phyloP scores from a whole-genome alignment of 805 yeast species.

The Teunomyces cretensis region DNA sequence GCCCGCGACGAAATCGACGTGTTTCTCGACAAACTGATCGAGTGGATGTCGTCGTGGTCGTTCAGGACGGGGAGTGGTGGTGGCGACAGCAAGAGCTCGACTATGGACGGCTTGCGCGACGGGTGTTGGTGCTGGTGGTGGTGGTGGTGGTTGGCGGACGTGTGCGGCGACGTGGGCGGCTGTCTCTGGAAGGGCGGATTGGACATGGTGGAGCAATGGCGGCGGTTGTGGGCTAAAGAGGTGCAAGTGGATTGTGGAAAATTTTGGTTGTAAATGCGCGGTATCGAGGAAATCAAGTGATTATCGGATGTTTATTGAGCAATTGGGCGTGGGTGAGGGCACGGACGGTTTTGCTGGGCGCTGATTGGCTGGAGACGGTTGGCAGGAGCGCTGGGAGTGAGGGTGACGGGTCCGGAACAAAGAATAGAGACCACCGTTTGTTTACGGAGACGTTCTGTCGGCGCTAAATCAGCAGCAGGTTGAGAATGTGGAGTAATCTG shows the following conservation, averaged over 20 bases:
- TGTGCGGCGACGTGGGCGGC: slow-evolving; percentile 7
- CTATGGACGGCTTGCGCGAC: slow-evolving; percentile 62
- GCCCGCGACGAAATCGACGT: slow-evolving; percentile 28
- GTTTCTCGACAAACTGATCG: slow-evolving; percentile 40
- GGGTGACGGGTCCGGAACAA: too few relatives aligned
- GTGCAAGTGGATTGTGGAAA: background rate
- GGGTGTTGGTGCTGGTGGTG: slow-evolving; percentile 11
- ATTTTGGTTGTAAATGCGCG: background rate
- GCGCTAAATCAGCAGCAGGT: too few relatives aligned
- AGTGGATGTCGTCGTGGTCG: slow-evolving; percentile 37
- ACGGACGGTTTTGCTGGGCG: background rate
- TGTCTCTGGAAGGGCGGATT: slow-evolving; percentile 15
- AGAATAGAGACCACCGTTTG: too few relatives aligned
- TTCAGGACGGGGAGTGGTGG: slow-evolving; percentile 58
- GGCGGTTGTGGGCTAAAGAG: background rate
- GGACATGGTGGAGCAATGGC: slow-evolving; percentile 9
- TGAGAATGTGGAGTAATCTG: background rate
- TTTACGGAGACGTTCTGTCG: too few relatives aligned
- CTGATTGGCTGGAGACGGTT: background rate
- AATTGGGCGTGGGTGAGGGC: too few relatives aligned
- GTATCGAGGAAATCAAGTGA: too few relatives aligned
- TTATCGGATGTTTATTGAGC: background rate
- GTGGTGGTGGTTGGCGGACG: background rate
- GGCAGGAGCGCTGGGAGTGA: too few relatives aligned
- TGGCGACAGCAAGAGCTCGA: slow-evolving; percentile 72